These are phyloP conservation scores for Mucor irregularis DNA, from an alignment of 371 early-diverging fungal genomes.

Conservation along the genomic window DNA sequence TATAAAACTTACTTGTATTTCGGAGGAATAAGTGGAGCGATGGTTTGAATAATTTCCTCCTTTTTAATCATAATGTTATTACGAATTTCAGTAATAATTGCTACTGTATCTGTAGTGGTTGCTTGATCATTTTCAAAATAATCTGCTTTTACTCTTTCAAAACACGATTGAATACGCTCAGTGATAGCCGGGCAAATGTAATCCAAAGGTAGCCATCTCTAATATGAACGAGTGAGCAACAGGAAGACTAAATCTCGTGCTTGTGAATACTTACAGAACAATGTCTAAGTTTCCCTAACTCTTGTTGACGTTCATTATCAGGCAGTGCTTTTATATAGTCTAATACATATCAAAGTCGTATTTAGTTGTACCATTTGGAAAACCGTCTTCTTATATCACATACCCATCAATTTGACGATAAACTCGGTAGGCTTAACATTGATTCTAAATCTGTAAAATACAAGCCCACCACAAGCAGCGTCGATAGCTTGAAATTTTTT, in stretches of 20 bases:
- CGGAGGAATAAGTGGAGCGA: slow-evolving; percentile 47
- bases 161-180: slow-evolving; percentile 39
- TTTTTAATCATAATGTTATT: slow-evolving; percentile 47
- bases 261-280: slow-evolving; percentile 33
- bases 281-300: slow-evolving; percentile 28
- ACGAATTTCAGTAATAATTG: slow-evolving; percentile 50
- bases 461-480: slow-evolving; percentile 52
- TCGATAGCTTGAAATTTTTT: slow-evolving; percentile 54
- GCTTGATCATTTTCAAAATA: slow-evolving; percentile 16
- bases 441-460: slow-evolving; percentile 56
- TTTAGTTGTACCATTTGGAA: not conserved
- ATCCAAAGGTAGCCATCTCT: slow-evolving; percentile 56
- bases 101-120: slow-evolving; percentile 28
- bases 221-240: not conserved
- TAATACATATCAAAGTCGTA: no score
- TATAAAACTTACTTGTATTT: slow-evolving; percentile 36
- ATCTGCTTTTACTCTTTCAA: slow-evolving; percentile 30
- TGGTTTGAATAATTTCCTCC: slow-evolving; percentile 35
- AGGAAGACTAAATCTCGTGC: no score
- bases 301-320: slow-evolving; percentile 24
- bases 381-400: not conserved
- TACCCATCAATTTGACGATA: slow-evolving; percentile 44
- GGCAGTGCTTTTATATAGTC: slow-evolving; percentile 31
- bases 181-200: slow-evolving; percentile 52
- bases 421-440: slow-evolving; percentile 51